phyloP scores from a whole-genome alignment of 2,329 filamentous ascomycete genomes.

The Mycosphaerella sp. region DNA sequence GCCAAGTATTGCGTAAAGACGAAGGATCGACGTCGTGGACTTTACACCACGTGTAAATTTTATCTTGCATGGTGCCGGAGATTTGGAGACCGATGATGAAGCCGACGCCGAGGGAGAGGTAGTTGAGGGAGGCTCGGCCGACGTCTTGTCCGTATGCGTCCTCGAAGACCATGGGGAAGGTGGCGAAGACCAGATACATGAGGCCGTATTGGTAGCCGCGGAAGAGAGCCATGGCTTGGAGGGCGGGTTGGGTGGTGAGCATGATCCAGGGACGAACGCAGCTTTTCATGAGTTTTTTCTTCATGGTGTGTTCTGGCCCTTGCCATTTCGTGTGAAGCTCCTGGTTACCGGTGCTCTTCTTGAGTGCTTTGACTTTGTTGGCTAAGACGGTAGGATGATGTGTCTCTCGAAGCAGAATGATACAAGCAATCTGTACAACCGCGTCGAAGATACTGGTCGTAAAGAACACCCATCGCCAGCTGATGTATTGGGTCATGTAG shows the following conservation, averaged over 20 bases:
- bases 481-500: conserved; percentile 55
- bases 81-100: conserved; percentile 45
- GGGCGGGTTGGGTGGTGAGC: conserved; percentile 24
- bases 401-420: conserved; percentile 57
- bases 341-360: conserved; percentile 33
- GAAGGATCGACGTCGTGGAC: conserved; percentile 20
- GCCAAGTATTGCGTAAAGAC: conserved; percentile 13
- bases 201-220: conserved; percentile 25
- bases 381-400: conserved; percentile 58
- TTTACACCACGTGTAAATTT: conserved; percentile 23
- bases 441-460: conserved; percentile 69
- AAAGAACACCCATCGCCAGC: conserved; percentile 81
- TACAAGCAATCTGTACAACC: conserved; percentile 64
- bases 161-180: conserved; percentile 23
- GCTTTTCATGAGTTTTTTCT: conserved; percentile 22
- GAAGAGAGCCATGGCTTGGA: conserved; percentile 26
- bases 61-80: conserved; percentile 20
- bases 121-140: conserved; percentile 25
- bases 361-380: conserved; percentile 49
- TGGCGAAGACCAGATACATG: conserved; percentile 27
- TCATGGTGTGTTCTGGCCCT: conserved; percentile 22
- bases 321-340: conserved; percentile 25
- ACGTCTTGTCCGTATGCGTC: conserved; percentile 23
- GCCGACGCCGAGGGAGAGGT: conserved; percentile 38
- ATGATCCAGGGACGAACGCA: conserved; percentile 26